Evolutionary conservation across 306 rosid genomes (phyloP).

Genomic region (Mucuna pruriens): DNA sequence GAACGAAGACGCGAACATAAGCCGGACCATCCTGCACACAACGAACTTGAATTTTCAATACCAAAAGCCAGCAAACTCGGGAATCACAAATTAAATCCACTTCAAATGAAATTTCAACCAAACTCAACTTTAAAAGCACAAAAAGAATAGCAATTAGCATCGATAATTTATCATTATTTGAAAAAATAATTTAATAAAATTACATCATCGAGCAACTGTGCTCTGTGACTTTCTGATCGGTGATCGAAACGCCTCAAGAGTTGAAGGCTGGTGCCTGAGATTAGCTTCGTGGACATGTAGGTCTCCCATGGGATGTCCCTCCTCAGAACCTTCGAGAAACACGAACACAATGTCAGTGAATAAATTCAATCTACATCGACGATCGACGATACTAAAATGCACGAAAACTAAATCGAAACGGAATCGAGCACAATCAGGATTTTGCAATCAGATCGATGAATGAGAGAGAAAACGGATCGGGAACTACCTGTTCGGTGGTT

Average conservation of each 20-base stretch:
- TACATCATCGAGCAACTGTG: slow-evolving; percentile 92
- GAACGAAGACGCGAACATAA: slow-evolving; percentile 81
- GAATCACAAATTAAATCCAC: slow-evolving; percentile 1
- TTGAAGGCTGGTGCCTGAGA: slow-evolving; percentile 91
- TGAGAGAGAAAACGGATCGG: slow-evolving; percentile 33
- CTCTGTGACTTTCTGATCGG: slow-evolving; percentile 79
- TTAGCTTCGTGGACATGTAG: slow-evolving; percentile 92
- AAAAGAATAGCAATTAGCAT: neutral
- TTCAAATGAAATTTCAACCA: neutral
- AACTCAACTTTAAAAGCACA: neutral
- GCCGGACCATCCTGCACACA: slow-evolving; percentile 91
- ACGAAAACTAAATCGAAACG: neutral
- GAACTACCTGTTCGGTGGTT: slow-evolving; percentile 80
- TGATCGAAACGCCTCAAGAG: slow-evolving; percentile 92
- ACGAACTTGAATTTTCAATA: slow-evolving; percentile 23
- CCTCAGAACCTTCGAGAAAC: slow-evolving; percentile 63
- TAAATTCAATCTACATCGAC: neutral
- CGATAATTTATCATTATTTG: neutral
- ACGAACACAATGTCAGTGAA: slow-evolving; percentile 23
- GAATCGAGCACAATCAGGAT: slow-evolving; percentile 21
- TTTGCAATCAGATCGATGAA: slow-evolving; percentile 42
- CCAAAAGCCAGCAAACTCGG: slow-evolving; percentile 22
- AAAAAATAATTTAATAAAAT: neutral
- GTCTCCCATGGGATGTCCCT: slow-evolving; percentile 99
- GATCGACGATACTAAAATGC: slow-evolving; percentile 6